phyloP scores from a whole-genome alignment of 73 alveolate species.

The Stentor coeruleus region DNA sequence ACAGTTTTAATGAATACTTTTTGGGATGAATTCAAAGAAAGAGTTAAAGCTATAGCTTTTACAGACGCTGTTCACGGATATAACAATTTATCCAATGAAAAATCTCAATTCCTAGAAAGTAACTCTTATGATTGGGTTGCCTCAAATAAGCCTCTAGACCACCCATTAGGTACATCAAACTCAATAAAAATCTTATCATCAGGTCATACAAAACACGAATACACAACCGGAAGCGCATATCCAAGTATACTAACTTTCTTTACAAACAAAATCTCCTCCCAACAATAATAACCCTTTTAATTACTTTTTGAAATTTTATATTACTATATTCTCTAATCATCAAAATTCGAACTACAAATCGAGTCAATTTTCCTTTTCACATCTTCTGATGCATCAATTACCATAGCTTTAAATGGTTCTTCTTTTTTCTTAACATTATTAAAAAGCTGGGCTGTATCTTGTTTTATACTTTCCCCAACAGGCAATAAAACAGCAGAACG shows the following conservation, averaged over 20 bases:
- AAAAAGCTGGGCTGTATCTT: neutral
- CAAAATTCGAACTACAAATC: too few species aligned
- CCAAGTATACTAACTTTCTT: neutral
- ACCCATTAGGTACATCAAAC: neutral
- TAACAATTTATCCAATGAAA: neutral
- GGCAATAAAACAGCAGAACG: neutral
- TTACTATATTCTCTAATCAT: too few species aligned
- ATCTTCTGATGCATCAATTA: too few species aligned
- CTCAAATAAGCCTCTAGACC: neutral
- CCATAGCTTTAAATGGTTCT: too few species aligned
- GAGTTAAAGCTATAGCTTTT: slow-evolving; percentile 18
- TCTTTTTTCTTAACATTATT: too few species aligned
- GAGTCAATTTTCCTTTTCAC: too few species aligned
- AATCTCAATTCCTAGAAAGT: neutral
- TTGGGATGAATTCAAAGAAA: slow-evolving; percentile 2
- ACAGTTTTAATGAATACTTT: neutral
- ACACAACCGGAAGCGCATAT: slow-evolving; percentile 24
- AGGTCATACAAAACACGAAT: slow-evolving; percentile 23
- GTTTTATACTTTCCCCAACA: neutral
- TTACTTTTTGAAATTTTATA: too few species aligned
- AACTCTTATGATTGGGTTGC: slow-evolving; percentile 4
- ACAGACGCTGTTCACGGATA: slow-evolving; percentile 16
- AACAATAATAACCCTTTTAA: too few species aligned
- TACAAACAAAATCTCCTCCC: too few species aligned
- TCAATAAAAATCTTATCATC: neutral